Conservation (phyloP, 2,329 filamentous ascomycete genomes). For the Ascochyta viciae-villosae region DNA sequence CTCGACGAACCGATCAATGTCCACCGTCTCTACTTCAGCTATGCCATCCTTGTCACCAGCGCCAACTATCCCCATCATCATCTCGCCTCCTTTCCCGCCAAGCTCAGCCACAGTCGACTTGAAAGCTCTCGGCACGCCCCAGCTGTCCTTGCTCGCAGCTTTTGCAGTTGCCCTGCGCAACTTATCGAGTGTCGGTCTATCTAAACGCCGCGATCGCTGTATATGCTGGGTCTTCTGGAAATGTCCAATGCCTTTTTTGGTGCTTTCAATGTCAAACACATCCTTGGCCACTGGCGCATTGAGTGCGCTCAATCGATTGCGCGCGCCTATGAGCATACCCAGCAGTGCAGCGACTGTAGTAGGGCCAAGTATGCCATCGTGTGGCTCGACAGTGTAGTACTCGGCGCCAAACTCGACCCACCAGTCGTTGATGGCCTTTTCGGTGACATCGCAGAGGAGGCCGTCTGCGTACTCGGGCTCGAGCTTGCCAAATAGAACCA, state of each 20-base stretch:
- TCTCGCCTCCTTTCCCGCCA: slow-evolving; percentile 90
- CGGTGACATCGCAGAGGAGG: slow-evolving; percentile 89
- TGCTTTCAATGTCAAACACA: slow-evolving; percentile 82
- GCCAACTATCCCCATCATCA: slow-evolving; percentile 93
- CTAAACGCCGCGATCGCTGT: slow-evolving; percentile 77
- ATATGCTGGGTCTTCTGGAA: slow-evolving; percentile 92
- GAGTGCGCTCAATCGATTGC: slow-evolving; percentile 85
- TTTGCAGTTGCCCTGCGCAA: slow-evolving; percentile 88
- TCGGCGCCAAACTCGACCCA: slow-evolving; percentile 94
- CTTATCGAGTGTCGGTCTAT: slow-evolving; percentile 80
- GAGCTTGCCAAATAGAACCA: slow-evolving; percentile 86
- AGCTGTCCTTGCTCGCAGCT: slow-evolving; percentile 85
- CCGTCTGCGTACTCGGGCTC: slow-evolving; percentile 91
- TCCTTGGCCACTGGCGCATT: slow-evolving; percentile 89
- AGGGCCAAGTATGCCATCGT: slow-evolving; percentile 89
- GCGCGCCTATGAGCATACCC: slow-evolving; percentile 85
- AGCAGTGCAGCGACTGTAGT: slow-evolving; percentile 88
- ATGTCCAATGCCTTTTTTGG: slow-evolving; percentile 82
- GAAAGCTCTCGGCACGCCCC: slow-evolving; percentile 91
- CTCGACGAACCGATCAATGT: slow-evolving; percentile 82
- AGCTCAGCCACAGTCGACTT: slow-evolving; percentile 95
- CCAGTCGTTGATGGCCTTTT: slow-evolving; percentile 90
- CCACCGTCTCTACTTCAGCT: slow-evolving; percentile 88
- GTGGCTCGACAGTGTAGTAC: slow-evolving; percentile 89
- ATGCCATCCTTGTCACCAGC: slow-evolving; percentile 85